Evolutionary conservation across 192 early-diverging fungal genomes (phyloP).

Genomic region (Coemansia sp.): DNA sequence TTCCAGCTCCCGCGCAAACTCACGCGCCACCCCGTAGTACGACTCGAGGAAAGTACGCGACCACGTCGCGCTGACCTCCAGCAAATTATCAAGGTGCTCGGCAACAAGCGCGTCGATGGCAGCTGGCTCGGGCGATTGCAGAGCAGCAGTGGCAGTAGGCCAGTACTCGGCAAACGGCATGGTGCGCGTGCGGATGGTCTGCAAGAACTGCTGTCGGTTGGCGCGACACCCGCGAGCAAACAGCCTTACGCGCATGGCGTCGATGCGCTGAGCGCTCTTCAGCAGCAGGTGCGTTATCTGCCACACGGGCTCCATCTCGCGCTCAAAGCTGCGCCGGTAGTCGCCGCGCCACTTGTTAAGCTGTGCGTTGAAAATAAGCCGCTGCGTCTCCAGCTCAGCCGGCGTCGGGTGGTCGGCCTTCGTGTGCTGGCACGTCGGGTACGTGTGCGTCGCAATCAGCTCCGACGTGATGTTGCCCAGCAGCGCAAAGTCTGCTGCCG

Average conservation of each 20-base stretch:
- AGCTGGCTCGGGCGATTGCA: slow-evolving; percentile 18
- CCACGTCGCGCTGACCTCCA: slow-evolving; percentile 54
- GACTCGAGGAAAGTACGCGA: slow-evolving; percentile 56
- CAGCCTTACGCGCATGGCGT: slow-evolving; percentile 55
- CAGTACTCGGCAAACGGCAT: slow-evolving; percentile 59
- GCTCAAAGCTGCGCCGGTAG: slow-evolving; percentile 58
- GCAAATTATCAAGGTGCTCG: slow-evolving; percentile 53
- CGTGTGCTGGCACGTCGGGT: slow-evolving; percentile 69
- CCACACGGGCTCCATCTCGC: slow-evolving; percentile 67
- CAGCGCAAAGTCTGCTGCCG: slow-evolving; percentile 61
- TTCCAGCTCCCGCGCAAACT: slow-evolving; percentile 57
- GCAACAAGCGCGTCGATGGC: slow-evolving; percentile 51
- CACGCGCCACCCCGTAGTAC: slow-evolving; percentile 56
- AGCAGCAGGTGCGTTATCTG: slow-evolving; percentile 55
- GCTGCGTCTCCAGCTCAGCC: slow-evolving; percentile 67
- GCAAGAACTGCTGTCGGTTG: slow-evolving; percentile 53
- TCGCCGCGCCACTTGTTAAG: slow-evolving; percentile 56
- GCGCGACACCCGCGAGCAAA: slow-evolving; percentile 50
- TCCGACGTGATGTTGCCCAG: slow-evolving; percentile 68
- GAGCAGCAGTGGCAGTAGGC: slow-evolving; percentile 6
- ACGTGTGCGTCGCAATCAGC: slow-evolving; percentile 66
- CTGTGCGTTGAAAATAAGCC: slow-evolving; percentile 67
- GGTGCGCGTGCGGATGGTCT: slow-evolving; percentile 50
- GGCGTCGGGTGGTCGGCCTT: slow-evolving; percentile 64
- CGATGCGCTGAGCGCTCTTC: slow-evolving; percentile 56